A percentile compares a stretch with the other conserved stretches of the same genome.
Evolutionary conservation across 805 yeast genomes (phyloP).

Genomic region (Maudiozyma turicensis): DNA sequence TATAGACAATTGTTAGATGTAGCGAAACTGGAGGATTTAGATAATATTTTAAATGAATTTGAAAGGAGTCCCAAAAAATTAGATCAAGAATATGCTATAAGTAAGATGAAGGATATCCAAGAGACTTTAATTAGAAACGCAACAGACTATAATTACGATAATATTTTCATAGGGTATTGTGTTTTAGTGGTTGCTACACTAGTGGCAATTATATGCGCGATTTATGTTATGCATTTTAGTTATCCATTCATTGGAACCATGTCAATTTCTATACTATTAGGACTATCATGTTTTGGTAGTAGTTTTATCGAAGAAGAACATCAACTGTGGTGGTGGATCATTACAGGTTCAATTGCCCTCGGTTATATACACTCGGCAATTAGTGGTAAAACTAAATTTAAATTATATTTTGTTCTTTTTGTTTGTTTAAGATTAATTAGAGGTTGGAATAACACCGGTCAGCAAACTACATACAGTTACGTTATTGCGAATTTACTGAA

Average conservation of each 20-base stretch:
- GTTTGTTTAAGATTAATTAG: constrained; percentile 48
- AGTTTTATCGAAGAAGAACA: constrained; percentile 94
- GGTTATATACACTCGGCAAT: neutral
- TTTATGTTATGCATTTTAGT: neutral
- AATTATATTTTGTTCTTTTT: constrained; percentile 12
- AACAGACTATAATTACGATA: constrained; percentile 57
- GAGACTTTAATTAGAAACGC: constrained; percentile 46
- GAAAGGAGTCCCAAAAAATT: neutral
- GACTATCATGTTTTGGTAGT: constrained; percentile 65
- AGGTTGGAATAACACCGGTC: constrained; percentile 88
- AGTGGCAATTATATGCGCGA: neutral
- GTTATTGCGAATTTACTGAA: constrained; percentile 40
- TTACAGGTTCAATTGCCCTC: constrained; percentile 27
- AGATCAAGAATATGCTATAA: constrained; percentile 18
- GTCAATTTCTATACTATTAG: constrained; percentile 31
- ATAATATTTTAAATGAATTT: constrained; percentile 3
- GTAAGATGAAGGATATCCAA: constrained; percentile 41
- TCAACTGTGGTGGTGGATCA: constrained; percentile 87
- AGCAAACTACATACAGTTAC: constrained; percentile 50
- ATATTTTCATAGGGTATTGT: constrained; percentile 31
- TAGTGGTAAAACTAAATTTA: neutral
- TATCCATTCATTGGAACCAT: constrained; percentile 10
- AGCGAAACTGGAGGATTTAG: constrained; percentile 4
- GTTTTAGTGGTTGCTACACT: constrained; percentile 14
- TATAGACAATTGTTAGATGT: constrained; percentile 42